phyloP scores from a whole-genome alignment of 768 basidiomycete species.

The Mycena olivaceomarginata region DNA sequence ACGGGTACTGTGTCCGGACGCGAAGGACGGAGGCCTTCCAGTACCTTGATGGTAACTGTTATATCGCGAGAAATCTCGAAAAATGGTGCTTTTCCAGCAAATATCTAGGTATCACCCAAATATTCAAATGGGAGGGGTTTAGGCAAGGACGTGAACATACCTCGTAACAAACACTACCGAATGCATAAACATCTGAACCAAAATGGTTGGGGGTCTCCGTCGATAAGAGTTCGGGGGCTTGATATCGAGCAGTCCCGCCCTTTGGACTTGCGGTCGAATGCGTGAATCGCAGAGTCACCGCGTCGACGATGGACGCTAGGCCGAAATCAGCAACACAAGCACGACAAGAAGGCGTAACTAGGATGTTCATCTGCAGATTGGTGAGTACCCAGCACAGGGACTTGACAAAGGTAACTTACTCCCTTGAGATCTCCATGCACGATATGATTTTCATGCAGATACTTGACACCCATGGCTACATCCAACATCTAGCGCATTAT shows the following conservation, averaged over 20 bases:
- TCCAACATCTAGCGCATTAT: constrained; percentile 25
- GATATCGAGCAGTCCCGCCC: constrained; percentile 37
- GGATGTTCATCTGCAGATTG: constrained; percentile 36
- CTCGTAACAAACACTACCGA: constrained; percentile 42
- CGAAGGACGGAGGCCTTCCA: constrained; percentile 21
- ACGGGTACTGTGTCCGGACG: constrained; percentile 8
- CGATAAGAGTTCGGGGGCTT: constrained; percentile 33
- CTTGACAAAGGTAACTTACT: constrained; percentile 16
- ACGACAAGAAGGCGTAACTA: constrained; percentile 41
- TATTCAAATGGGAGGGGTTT: neutral
- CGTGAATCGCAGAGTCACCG: constrained; percentile 32
- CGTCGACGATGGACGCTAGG: constrained; percentile 33
- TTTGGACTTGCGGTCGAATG: constrained; percentile 30
- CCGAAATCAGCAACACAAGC: constrained; percentile 47
- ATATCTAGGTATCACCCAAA: constrained; percentile 13
- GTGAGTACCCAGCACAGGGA: neutral
- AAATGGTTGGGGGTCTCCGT: neutral
- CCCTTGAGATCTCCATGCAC: constrained; percentile 47
- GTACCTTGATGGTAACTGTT: constrained; percentile 14
- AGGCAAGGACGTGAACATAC: neutral
- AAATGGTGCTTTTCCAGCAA: constrained; percentile 31
- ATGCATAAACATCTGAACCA: constrained; percentile 39
- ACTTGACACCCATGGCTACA: constrained; percentile 24
- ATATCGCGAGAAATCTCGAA: constrained; percentile 20
- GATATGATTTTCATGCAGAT: constrained; percentile 39